A percentile compares a stretch with the other conserved stretches of the same genome.
These are phyloP conservation scores for Cryoendolithus antarcticus DNA, from an alignment of 2,329 filamentous ascomycete genomes.

Conservation along the genomic window DNA sequence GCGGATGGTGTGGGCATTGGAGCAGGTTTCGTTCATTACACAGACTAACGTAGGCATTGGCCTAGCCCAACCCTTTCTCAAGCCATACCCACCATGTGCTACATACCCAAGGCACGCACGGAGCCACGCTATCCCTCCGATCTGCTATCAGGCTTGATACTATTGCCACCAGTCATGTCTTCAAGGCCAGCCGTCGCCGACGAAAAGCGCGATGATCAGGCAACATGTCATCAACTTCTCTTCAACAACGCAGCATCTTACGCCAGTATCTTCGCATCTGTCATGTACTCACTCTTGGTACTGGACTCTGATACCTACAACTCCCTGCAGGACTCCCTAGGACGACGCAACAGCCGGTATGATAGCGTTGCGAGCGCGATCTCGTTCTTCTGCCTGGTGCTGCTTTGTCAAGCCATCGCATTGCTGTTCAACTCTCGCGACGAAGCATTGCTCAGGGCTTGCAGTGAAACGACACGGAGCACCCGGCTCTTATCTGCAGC, in stretches of 20 bases:
- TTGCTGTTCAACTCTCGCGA: neutral
- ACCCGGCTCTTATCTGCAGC: neutral
- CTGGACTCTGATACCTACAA: neutral
- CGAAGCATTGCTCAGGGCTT: neutral
- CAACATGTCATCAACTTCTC: conserved; percentile 1
- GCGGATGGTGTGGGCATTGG: no score
- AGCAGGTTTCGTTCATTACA: no score
- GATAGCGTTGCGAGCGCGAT: neutral
- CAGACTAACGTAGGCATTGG: no score
- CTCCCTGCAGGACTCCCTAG: neutral
- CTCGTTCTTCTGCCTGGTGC: neutral
- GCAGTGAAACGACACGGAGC: neutral
- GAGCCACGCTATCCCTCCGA: no score
- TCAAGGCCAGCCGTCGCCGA: no score
- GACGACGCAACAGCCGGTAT: neutral
- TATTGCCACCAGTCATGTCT: no score
- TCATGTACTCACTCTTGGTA: conserved; percentile 3
- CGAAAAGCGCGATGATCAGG: no score
- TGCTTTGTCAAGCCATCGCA: neutral
- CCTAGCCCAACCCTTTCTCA: no score
- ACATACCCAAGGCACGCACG: no score
- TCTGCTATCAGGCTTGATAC: no score
- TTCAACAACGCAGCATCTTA: conserved; percentile 2
- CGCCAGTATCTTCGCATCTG: conserved; percentile 1
- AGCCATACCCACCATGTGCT: no score